Evolutionary conservation across 768 basidiomycete species (phyloP).

Genomic region (Phaeotremella skinneri): DNA sequence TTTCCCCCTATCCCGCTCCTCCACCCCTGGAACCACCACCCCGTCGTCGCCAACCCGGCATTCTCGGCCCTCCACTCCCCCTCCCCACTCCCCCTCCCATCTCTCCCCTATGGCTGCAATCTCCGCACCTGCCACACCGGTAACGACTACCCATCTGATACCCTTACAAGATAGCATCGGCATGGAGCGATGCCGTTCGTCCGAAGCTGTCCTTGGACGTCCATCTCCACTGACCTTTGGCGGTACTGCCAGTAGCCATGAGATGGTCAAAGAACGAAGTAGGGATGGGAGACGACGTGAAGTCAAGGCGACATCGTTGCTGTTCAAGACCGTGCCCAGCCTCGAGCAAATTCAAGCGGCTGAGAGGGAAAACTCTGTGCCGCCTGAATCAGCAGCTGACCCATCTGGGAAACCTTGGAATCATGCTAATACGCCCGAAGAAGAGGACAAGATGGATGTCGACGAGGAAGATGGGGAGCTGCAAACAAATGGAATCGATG

Average conservation of each 20-base stretch:
- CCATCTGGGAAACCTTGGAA: neutral
- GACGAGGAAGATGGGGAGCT: slow-evolving; percentile 18
- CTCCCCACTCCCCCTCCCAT: slow-evolving; percentile 8
- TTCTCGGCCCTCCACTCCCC: slow-evolving; percentile 23
- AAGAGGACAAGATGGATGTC: slow-evolving; percentile 35
- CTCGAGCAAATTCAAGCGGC: slow-evolving; percentile 10
- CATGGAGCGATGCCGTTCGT: slow-evolving; percentile 42
- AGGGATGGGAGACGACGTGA: slow-evolving; percentile 30
- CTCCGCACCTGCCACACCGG: slow-evolving; percentile 44
- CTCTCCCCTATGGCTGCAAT: slow-evolving; percentile 23
- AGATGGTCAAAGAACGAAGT: slow-evolving; percentile 3
- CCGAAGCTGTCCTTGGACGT: slow-evolving; percentile 29
- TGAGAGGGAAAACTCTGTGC: slow-evolving; percentile 15
- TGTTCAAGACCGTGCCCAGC: slow-evolving; percentile 24
- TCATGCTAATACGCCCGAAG: slow-evolving; percentile 2
- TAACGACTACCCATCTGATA: slow-evolving; percentile 34
- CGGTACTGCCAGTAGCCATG: slow-evolving; percentile 1
- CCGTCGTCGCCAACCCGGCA: slow-evolving; percentile 11
- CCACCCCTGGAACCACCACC: slow-evolving; percentile 9
- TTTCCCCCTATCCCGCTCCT: slow-evolving; percentile 4
- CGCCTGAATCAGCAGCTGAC: neutral
- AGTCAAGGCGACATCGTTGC: slow-evolving; percentile 31
- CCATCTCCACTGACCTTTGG: neutral
- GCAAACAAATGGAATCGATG: neutral
- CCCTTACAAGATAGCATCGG: slow-evolving; percentile 11